phyloP scores from a whole-genome alignment of 2,329 filamentous ascomycete species.

The Hypoxylon sp. region DNA sequence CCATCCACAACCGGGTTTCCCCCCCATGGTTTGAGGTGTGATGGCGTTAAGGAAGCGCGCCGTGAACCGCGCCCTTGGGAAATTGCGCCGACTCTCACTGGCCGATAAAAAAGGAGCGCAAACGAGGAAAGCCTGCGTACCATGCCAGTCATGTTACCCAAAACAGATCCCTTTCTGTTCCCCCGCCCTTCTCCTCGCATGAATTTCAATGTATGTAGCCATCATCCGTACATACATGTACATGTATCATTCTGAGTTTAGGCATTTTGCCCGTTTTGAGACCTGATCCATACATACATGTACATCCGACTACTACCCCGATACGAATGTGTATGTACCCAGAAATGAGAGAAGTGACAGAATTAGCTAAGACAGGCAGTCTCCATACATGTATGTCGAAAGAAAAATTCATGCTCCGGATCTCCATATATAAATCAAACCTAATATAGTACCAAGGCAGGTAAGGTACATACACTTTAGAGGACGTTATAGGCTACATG shows the following conservation, averaged over 20 bases:
- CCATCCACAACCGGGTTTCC: conserved; percentile 27
- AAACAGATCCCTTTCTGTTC: conserved; percentile 16
- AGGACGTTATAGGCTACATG: conserved; percentile 11
- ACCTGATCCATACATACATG: conserved; percentile 4
- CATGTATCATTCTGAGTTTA: conserved; percentile 15
- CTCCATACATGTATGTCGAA: not conserved
- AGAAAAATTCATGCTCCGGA: conserved; percentile 1
- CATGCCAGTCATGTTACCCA: conserved; percentile 8
- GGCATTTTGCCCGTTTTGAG: conserved; percentile 18
- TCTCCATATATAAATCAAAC: conserved; percentile 5
- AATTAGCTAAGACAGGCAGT: not conserved
- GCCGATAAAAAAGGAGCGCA: conserved; percentile 25
- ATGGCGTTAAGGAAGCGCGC: conserved; percentile 28
- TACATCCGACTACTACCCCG: not conserved
- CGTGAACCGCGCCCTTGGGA: conserved; percentile 42
- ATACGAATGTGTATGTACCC: not conserved
- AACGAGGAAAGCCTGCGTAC: conserved; percentile 18
- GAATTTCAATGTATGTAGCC: conserved; percentile 5
- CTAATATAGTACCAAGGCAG: conserved; percentile 6
- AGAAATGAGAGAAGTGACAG: conserved; percentile 8
- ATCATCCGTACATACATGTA: conserved; percentile 10
- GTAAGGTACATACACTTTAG: not conserved
- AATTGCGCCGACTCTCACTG: conserved; percentile 37
- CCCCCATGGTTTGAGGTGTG: conserved; percentile 27
- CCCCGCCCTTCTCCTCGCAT: conserved; percentile 22